A percentile compares a stretch with the other conserved stretches of the same genome.
These are phyloP conservation scores for Pleurotus djamor DNA, from an alignment of 768 basidiomycete genomes.

Conservation along the genomic window DNA sequence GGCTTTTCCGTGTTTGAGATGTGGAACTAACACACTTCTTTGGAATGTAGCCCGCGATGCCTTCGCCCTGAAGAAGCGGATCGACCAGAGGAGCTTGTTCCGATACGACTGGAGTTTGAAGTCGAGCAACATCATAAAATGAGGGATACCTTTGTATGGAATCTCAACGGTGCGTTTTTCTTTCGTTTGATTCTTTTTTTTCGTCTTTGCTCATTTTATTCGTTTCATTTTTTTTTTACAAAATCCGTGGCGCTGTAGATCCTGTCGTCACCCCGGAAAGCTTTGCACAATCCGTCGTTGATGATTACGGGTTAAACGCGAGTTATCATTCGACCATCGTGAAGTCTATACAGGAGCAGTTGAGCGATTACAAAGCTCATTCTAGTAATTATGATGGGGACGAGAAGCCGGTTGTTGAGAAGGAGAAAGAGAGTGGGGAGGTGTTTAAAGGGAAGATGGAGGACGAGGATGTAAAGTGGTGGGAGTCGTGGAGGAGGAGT, in stretches of 20 bases:
- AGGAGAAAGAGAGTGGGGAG: constrained; percentile 14
- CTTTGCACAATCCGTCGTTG: constrained; percentile 88
- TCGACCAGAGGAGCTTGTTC: constrained; percentile 81
- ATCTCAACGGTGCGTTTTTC: constrained; percentile 77
- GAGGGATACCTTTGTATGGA: constrained; percentile 98
- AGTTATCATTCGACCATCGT: constrained; percentile 67
- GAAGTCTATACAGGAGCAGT: constrained; percentile 85
- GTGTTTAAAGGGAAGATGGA: constrained; percentile 40
- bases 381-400: constrained; percentile 53
- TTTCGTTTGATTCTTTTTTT: background rate
- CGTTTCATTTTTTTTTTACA: background rate
- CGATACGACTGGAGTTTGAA: constrained; percentile 95
- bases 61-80: constrained; percentile 54
- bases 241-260: constrained; percentile 46
- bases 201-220: background rate
- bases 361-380: constrained; percentile 77
- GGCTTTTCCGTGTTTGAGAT: constrained; percentile 7
- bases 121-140: constrained; percentile 85
- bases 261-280: constrained; percentile 85
- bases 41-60: constrained; percentile 51
- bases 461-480: constrained; percentile 55
- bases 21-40: background rate
- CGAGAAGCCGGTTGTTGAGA: constrained; percentile 24
- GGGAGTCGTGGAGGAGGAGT: constrained; percentile 69
- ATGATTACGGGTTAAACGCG: constrained; percentile 80